Percentiles rank a stretch among this genome's conserved stretches.
Evolutionary conservation across 2,329 filamentous ascomycete genomes (phyloP).

Genomic region (Ophiobolus disseminans): DNA sequence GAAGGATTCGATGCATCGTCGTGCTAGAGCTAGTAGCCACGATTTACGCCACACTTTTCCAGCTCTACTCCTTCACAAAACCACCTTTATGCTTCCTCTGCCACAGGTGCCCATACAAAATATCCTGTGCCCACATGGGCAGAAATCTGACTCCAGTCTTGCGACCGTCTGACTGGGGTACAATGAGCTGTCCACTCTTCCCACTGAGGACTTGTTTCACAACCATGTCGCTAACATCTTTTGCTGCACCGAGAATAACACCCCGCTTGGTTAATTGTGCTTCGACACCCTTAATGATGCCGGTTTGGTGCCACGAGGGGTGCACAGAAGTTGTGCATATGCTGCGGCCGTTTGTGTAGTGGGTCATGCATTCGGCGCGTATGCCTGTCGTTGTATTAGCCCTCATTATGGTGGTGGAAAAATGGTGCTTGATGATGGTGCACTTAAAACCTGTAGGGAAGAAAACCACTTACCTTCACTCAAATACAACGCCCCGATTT

Average conservation of each 20-base stretch:
- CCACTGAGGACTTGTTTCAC: conserved; percentile 34
- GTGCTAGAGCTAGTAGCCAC: no score
- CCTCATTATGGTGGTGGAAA: background rate
- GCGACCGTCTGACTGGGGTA: conserved; percentile 24
- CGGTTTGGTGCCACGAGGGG: conserved; percentile 35
- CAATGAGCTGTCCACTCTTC: conserved; percentile 28
- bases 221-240: conserved; percentile 28
- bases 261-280: conserved; percentile 21
- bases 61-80: background rate
- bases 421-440: background rate
- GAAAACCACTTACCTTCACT: conserved; percentile 28
- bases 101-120: conserved; percentile 21
- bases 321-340: conserved; percentile 42
- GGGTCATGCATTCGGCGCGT: conserved; percentile 32
- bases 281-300: conserved; percentile 28
- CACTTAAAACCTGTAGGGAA: background rate
- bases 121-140: conserved; percentile 37
- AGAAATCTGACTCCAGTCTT: conserved; percentile 21
- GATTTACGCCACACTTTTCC: no score
- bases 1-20: no score
- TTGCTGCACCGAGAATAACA: conserved; percentile 23
- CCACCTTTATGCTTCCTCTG: conserved; percentile 8
- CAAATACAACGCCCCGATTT: conserved; percentile 37
- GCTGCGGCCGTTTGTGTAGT: conserved; percentile 29
- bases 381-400: conserved; percentile 21